phyloP scores from a whole-genome alignment of 2,329 filamentous ascomycete genomes.

The Diplodia corticola region DNA sequence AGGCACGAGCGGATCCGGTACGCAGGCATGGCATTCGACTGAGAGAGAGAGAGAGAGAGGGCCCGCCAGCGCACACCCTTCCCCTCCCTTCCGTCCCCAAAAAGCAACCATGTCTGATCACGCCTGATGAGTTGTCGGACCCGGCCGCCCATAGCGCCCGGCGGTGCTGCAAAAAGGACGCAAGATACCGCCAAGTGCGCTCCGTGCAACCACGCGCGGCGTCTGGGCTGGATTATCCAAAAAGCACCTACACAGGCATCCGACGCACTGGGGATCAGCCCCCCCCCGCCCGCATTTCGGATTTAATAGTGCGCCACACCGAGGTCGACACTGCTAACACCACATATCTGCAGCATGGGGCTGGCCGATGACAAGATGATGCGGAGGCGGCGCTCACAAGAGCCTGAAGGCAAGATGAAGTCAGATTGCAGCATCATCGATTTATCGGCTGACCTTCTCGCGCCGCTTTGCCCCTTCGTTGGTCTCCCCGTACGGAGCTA shows the following conservation, averaged over 20 bases:
- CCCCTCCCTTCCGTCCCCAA: not conserved
- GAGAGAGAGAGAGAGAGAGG: not conserved
- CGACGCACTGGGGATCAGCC: not conserved
- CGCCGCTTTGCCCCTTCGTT: not conserved
- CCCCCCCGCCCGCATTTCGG: not conserved
- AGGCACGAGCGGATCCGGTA: not conserved
- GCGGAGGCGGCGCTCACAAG: not conserved
- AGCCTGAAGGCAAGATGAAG: not conserved
- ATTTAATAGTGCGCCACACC: not conserved
- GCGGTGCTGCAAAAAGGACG: not conserved
- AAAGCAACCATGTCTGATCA: not conserved
- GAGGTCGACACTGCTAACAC: not conserved
- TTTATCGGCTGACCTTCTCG: not conserved
- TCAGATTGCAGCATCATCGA: not conserved
- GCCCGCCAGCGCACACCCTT: not conserved
- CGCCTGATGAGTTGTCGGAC: conserved; percentile 11
- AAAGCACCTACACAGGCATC: not conserved
- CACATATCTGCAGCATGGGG: conserved; percentile 10
- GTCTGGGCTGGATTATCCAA: not conserved
- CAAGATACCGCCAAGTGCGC: not conserved
- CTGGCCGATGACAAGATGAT: not conserved
- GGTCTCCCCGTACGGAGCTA: not conserved
- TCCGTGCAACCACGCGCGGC: not conserved
- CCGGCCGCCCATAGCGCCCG: conserved; percentile 4
- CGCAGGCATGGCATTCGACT: not conserved